Percentiles rank a stretch among this genome's conserved stretches.
Evolutionary conservation across 2,329 filamentous ascomycete genomes (phyloP).

Genomic region (Mycocentrospora acerina): DNA sequence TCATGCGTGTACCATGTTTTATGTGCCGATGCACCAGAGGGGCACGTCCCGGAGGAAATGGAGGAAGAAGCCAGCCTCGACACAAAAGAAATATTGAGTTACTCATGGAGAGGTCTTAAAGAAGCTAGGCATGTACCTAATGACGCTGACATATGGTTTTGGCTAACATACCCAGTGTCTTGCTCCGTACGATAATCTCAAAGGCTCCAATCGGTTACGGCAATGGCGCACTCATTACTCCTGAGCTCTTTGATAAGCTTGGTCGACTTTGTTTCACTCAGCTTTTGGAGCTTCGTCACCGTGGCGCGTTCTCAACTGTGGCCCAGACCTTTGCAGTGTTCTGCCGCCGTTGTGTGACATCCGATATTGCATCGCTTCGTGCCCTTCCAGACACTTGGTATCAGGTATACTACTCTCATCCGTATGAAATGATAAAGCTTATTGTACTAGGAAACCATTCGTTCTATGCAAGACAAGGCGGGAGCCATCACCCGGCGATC

Average conservation of each 20-base stretch:
- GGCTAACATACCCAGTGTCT: slow-evolving; percentile 56
- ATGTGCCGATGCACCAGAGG: slow-evolving; percentile 93
- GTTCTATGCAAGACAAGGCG: slow-evolving; percentile 71
- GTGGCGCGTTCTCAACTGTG: slow-evolving; percentile 91
- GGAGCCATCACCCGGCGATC: slow-evolving; percentile 84
- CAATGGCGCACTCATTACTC: slow-evolving; percentile 20
- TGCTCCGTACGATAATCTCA: slow-evolving; percentile 56
- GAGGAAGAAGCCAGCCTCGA: slow-evolving; percentile 70
- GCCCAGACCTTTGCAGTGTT: slow-evolving; percentile 82
- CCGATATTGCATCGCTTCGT: slow-evolving; percentile 47
- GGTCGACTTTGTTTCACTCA: slow-evolving; percentile 79
- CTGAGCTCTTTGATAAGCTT: slow-evolving; percentile 62
- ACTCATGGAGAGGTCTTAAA: slow-evolving; percentile 92
- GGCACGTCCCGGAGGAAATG: slow-evolving; percentile 76
- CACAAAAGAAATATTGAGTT: slow-evolving; percentile 88
- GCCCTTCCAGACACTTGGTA: slow-evolving; percentile 70
- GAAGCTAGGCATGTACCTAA: slow-evolving; percentile 71
- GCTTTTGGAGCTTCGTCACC: slow-evolving; percentile 78
- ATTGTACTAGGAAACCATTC: slow-evolving; percentile 58
- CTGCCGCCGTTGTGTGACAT: slow-evolving; percentile 66
- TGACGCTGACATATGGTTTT: background rate
- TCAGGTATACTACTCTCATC: slow-evolving; percentile 28
- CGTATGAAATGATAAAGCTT: background rate
- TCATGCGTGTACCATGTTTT: slow-evolving; percentile 71
- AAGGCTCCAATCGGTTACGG: slow-evolving; percentile 38